Percentiles rank a stretch among this genome's conserved stretches.
phyloP scores from a whole-genome alignment of 1,139 yeast species.

The Blastobotrys indianensis region DNA sequence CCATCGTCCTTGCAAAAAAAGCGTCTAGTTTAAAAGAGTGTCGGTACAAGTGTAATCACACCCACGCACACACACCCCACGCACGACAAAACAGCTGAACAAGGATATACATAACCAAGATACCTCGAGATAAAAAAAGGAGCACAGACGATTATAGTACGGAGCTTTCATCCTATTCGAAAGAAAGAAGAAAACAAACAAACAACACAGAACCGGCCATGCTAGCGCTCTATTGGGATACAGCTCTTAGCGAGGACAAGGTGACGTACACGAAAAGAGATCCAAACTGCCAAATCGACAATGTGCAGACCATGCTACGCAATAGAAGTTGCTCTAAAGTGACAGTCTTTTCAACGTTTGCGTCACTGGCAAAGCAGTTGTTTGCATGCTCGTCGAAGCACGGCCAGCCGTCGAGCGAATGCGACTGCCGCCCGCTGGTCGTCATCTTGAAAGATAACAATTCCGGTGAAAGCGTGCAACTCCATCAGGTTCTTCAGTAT shows the following conservation, averaged over 20 bases:
- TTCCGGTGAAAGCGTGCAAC: not conserved
- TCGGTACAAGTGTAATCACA: no score
- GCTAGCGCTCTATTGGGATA: constrained; percentile 8
- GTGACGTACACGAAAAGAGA: not conserved
- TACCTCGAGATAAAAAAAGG: not conserved
- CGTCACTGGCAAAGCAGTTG: constrained; percentile 10
- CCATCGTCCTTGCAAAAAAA: no score
- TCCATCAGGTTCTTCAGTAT: constrained; percentile 8
- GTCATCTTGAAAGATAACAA: constrained; percentile 6
- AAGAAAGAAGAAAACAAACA: not conserved
- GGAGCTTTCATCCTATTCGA: not conserved
- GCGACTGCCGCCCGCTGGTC: constrained; percentile 7
- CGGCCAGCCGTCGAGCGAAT: not conserved
- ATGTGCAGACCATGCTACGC: constrained; percentile 4
- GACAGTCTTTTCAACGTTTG: constrained; percentile 10
- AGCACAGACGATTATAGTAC: no score
- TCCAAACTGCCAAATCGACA: constrained; percentile 1
- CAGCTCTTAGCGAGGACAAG: constrained; percentile 3
- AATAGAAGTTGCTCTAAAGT: not conserved
- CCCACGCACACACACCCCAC: no score
- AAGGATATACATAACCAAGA: not conserved
- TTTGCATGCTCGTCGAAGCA: constrained; percentile 11
- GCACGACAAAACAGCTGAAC: not conserved
- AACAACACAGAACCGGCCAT: not conserved
- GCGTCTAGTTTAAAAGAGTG: no score